These are phyloP conservation scores for Anacardium occidentale DNA, from an alignment of 345 rosid species.

Conservation along the genomic window DNA sequence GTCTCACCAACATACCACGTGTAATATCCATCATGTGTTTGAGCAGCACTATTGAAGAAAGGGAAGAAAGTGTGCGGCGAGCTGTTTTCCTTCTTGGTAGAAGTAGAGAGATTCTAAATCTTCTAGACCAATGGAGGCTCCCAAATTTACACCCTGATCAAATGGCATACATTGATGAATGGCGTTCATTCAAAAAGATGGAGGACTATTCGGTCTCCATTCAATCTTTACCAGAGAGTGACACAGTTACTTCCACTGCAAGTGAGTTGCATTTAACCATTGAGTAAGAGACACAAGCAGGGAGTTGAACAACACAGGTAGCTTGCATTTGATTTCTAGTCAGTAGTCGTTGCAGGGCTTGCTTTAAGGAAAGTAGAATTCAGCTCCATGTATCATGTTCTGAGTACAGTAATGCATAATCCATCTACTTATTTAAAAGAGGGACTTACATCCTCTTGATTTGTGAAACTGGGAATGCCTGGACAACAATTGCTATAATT, in stretches of 20 bases:
- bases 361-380: neutral
- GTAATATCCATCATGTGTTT: constrained; percentile 56
- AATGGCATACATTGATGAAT: constrained; percentile 55
- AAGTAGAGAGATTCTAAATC: constrained; percentile 50
- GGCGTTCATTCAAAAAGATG: constrained; percentile 48
- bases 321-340: neutral
- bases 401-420: neutral
- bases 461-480: neutral
- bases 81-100: constrained; percentile 64
- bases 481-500: neutral
- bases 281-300: constrained; percentile 16
- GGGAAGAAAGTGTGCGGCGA: constrained; percentile 51
- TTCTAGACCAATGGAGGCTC: constrained; percentile 40
- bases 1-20: constrained; percentile 60
- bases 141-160: constrained; percentile 42
- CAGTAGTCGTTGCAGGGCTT: neutral
- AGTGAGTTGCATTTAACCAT: constrained; percentile 31
- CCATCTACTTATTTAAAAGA: neutral
- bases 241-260: constrained; percentile 13
- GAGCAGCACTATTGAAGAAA: constrained; percentile 49
- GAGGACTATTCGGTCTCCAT: constrained; percentile 12
- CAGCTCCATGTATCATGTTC: neutral
- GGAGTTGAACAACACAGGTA: constrained; percentile 1
- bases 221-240: constrained; percentile 20
- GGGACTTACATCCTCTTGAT: neutral